Conservation (phyloP, 768 basidiomycete species). For the Mycena crocata region DNA sequence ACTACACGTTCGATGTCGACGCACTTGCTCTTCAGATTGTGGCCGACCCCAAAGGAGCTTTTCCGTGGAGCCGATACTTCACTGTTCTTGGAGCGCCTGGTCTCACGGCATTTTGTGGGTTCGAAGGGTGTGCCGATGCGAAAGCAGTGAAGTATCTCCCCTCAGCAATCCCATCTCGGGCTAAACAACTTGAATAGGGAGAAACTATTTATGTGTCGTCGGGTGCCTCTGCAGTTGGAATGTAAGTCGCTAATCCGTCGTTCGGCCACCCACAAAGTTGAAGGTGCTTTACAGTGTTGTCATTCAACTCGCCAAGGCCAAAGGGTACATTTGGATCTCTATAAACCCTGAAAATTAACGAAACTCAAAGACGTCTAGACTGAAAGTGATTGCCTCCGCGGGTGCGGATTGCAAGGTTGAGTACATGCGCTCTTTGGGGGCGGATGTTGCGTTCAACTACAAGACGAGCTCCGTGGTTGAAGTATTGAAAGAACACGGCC, state of each 20-base stretch:
- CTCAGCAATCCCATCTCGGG: neutral
- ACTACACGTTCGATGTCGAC: conserved; percentile 38
- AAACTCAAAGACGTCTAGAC: conserved; percentile 29
- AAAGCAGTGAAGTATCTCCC: conserved; percentile 21
- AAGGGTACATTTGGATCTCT: conserved; percentile 39
- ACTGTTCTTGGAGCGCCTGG: conserved; percentile 41
- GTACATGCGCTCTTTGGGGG: conserved; percentile 62
- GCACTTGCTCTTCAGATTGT: conserved; percentile 34
- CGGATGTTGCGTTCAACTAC: conserved; percentile 74
- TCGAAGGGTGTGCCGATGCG: conserved; percentile 37
- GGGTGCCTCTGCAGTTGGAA: conserved; percentile 40
- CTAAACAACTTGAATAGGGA: conserved; percentile 31
- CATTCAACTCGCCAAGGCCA: conserved; percentile 52
- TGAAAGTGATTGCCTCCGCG: conserved; percentile 71
- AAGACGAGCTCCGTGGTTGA: conserved; percentile 61
- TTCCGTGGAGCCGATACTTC: conserved; percentile 34
- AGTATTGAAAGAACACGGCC: conserved; percentile 62
- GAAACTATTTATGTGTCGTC: conserved; percentile 40
- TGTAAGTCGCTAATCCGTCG: neutral
- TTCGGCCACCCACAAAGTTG: neutral
- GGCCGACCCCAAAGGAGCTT: conserved; percentile 38
- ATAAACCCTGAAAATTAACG: neutral
- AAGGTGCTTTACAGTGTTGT: conserved; percentile 38
- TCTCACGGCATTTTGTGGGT: conserved; percentile 43
- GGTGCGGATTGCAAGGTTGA: conserved; percentile 72